Percentiles rank a stretch among this genome's conserved stretches.
phyloP scores from a whole-genome alignment of 331 rosid species.

The Quercus lobata region DNA sequence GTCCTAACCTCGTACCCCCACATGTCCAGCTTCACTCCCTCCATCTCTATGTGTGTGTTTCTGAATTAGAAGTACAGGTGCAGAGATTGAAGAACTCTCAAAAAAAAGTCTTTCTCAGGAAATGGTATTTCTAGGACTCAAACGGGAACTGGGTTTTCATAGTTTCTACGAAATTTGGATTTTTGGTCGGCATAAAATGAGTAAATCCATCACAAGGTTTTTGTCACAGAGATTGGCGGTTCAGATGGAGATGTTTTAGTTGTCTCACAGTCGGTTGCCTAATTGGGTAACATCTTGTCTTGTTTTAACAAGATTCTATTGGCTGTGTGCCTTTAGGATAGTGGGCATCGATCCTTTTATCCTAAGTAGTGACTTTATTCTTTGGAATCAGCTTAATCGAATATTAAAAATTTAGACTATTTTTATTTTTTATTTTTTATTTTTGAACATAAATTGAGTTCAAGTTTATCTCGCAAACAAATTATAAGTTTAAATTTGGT shows the following conservation, averaged over 20 bases:
- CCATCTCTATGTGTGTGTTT: constrained; percentile 24
- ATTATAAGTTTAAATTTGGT: too few species aligned
- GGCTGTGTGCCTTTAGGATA: background rate
- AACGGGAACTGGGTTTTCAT: background rate
- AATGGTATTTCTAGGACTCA: background rate
- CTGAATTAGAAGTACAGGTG: background rate
- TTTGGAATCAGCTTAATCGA: too few species aligned
- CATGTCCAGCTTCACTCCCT: constrained; percentile 28
- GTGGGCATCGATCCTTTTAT: too few species aligned
- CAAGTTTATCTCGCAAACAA: too few species aligned
- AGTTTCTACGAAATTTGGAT: background rate
- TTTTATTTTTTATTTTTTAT: too few species aligned
- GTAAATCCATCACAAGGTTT: background rate
- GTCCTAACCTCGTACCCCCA: constrained; percentile 50
- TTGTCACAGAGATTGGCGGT: background rate
- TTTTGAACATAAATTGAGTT: too few species aligned
- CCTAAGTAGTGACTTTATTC: too few species aligned
- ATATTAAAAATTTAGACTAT: too few species aligned
- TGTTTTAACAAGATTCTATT: background rate
- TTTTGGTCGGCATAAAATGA: background rate
- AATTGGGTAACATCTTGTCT: background rate
- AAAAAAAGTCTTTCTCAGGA: background rate
- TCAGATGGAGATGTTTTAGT: background rate
- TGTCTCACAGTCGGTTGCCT: background rate
- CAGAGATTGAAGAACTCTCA: background rate